Evolutionary conservation across 495 filamentous ascomycete species (phyloP).

Genomic region (Trichoderma reesei): DNA sequence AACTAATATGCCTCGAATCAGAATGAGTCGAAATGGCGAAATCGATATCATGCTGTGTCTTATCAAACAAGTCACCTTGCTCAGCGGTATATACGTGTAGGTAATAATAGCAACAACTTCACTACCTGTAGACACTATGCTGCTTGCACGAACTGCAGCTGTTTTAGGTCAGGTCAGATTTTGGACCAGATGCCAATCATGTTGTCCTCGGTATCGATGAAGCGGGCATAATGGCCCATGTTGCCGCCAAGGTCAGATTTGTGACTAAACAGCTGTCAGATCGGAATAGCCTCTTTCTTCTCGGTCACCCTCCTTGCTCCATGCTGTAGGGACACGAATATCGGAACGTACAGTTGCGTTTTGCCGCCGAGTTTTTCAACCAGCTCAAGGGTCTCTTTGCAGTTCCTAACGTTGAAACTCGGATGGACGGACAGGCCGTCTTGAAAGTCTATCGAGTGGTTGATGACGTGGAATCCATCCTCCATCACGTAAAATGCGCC

Average conservation of each 20-base stretch:
- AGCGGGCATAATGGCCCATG: constrained; percentile 18
- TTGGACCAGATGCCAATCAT: constrained; percentile 20
- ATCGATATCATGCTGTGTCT: too few relatives aligned
- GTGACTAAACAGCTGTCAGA: not conserved
- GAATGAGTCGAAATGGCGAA: too few relatives aligned
- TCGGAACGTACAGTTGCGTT: constrained; percentile 12
- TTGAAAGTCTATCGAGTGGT: constrained; percentile 8
- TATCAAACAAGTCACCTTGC: too few relatives aligned
- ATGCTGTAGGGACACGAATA: not conserved
- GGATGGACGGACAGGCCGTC: constrained; percentile 10
- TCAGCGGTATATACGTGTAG: too few relatives aligned
- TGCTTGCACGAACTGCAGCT: not conserved
- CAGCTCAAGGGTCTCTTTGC: constrained; percentile 14
- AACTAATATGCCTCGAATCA: too few relatives aligned
- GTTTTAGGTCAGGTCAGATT: not conserved
- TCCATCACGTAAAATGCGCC: constrained; percentile 15
- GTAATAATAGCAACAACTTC: too few relatives aligned
- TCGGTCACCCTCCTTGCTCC: not conserved
- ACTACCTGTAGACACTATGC: not conserved
- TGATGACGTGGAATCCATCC: constrained; percentile 13
- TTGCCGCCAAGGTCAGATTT: constrained; percentile 16
- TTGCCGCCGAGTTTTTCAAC: constrained; percentile 16
- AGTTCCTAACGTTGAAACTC: constrained; percentile 17
- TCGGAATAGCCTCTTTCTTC: not conserved
- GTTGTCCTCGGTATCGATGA: constrained; percentile 21